Conservation (phyloP, 306 rosid species). For the Ormosia emarginata region DNA sequence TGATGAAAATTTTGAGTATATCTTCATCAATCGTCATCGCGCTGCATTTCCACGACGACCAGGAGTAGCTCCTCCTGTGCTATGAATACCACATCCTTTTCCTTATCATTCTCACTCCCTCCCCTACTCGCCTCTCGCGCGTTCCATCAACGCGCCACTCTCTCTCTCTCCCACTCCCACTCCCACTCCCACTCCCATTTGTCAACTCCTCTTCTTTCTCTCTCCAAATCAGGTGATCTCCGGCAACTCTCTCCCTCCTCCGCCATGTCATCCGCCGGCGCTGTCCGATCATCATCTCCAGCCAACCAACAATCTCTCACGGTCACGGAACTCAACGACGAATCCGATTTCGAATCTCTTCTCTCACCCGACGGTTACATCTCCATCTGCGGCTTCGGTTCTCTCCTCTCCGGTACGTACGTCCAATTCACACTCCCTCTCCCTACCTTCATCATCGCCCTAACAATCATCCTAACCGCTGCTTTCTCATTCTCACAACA, state of each 20-base stretch:
- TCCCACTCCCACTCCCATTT: constrained; percentile 2
- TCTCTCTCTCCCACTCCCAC: background rate
- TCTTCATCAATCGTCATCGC: background rate
- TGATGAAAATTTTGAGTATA: too few relatives aligned
- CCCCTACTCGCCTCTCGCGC: constrained; percentile 24
- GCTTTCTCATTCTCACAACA: constrained; percentile 3
- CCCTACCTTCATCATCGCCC: background rate
- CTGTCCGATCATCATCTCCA: constrained; percentile 15
- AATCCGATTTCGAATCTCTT: constrained; percentile 56
- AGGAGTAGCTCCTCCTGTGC: background rate
- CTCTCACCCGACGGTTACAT: constrained; percentile 50
- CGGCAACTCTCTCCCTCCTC: constrained; percentile 19
- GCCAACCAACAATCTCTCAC: background rate
- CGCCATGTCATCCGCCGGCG: constrained; percentile 31
- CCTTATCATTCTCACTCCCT: constrained; percentile 3
- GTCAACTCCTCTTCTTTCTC: background rate
- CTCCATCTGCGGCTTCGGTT: constrained; percentile 91
- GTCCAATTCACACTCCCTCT: background rate
- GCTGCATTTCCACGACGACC: background rate
- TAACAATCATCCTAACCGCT: background rate
- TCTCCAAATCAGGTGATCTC: background rate
- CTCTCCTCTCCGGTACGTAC: constrained; percentile 63
- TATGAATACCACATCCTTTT: constrained; percentile 7
- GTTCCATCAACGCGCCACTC: constrained; percentile 16
- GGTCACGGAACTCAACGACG: constrained; percentile 47